Conservation (phyloP, 345 rosid species). For the Salix viminalis region DNA sequence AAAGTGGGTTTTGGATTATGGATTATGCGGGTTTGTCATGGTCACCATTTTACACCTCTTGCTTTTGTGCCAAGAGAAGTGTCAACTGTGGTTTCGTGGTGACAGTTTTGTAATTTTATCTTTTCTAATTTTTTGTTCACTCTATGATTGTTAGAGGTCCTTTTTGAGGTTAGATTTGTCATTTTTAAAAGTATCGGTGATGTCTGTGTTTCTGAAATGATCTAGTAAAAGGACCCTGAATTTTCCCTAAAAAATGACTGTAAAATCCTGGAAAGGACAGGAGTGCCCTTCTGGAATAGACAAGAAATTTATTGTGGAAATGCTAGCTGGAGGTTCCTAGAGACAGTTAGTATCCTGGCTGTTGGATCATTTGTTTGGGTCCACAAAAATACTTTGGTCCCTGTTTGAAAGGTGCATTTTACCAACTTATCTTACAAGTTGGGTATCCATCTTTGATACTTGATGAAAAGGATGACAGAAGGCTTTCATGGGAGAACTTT, state of each 20-base stretch:
- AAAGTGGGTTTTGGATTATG: constrained; percentile 7
- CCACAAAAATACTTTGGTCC: constrained; percentile 17
- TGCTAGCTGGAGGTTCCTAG: constrained; percentile 48
- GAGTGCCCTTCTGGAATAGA: constrained; percentile 16
- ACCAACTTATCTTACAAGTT: constrained; percentile 41
- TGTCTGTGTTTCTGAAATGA: neutral
- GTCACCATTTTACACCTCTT: constrained; percentile 39
- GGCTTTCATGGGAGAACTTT: constrained; percentile 28
- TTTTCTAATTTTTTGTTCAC: neutral
- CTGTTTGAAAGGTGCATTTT: constrained; percentile 19
- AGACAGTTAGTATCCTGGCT: constrained; percentile 14
- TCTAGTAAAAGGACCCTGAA: neutral
- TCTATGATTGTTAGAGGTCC: constrained; percentile 26
- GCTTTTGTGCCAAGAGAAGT: constrained; percentile 36
- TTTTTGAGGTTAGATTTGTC: constrained; percentile 41
- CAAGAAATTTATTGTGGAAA: constrained; percentile 16
- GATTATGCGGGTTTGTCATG: constrained; percentile 39
- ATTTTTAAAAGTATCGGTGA: neutral
- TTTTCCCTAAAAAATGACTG: neutral
- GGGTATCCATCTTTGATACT: constrained; percentile 34
- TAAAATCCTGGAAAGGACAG: constrained; percentile 19
- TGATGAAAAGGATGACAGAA: constrained; percentile 30
- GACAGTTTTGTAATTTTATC: constrained; percentile 29
- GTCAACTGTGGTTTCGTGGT: constrained; percentile 9
- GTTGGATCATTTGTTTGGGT: constrained; percentile 39